phyloP scores from a whole-genome alignment of 345 rosid genomes.

The Bruguiera sexangula region DNA sequence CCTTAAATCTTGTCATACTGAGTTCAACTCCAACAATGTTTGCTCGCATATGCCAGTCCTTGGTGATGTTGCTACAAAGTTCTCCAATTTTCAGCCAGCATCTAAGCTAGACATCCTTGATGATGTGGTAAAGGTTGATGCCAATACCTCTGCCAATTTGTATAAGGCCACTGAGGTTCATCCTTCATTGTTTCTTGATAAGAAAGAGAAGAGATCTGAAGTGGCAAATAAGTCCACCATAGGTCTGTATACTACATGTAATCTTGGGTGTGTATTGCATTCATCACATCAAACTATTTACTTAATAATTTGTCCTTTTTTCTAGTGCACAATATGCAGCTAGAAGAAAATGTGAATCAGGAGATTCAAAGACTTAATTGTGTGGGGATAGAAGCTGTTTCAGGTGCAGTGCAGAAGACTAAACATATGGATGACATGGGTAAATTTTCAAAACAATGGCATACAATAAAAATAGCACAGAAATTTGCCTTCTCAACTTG shows the following conservation, averaged over 20 bases:
- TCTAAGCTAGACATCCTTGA: slow-evolving; percentile 20
- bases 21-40: slow-evolving; percentile 4
- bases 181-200: slow-evolving; percentile 24
- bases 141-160: slow-evolving; percentile 21
- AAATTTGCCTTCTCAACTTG: slow-evolving; percentile 2
- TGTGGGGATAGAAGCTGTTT: slow-evolving; percentile 25
- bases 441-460: slow-evolving; percentile 21
- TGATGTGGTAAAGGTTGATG: slow-evolving; percentile 20
- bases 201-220: slow-evolving; percentile 29
- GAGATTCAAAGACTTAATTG: slow-evolving; percentile 25
- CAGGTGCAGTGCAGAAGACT: slow-evolving; percentile 28
- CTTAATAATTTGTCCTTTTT: slow-evolving; percentile 6
- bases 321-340: slow-evolving; percentile 37
- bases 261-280: slow-evolving; percentile 14
- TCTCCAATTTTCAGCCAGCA: slow-evolving; percentile 32
- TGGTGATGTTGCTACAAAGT: slow-evolving; percentile 16
- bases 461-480: not conserved
- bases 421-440: slow-evolving; percentile 31
- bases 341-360: slow-evolving; percentile 30
- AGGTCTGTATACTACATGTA: slow-evolving; percentile 33
- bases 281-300: slow-evolving; percentile 5
- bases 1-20: slow-evolving; percentile 1
- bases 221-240: slow-evolving; percentile 1
- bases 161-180: slow-evolving; percentile 18
- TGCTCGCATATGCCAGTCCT: slow-evolving; percentile 19